A percentile compares a stretch with the other conserved stretches of the same genome.
These are phyloP conservation scores for Camellia granthamiana DNA, from an alignment of 148 eudicot species.

Conservation along the genomic window DNA sequence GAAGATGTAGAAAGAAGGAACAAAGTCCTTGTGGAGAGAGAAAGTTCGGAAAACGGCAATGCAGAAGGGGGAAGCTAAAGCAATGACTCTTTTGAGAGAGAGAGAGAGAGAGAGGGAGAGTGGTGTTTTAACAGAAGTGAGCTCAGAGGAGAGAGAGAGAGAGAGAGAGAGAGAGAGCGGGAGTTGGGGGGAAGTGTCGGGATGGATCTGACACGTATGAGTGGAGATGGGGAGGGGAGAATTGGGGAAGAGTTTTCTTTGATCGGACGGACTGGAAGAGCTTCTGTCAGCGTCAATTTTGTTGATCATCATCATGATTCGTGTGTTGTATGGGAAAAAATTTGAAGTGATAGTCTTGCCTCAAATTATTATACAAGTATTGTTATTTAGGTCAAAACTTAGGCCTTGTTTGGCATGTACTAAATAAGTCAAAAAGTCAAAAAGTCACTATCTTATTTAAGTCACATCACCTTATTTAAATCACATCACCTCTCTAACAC, in stretches of 20 bases:
- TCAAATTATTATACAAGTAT: not conserved
- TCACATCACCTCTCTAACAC: no score
- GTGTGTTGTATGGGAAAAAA: not conserved
- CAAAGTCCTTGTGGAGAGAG: not conserved
- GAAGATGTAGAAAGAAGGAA: not conserved
- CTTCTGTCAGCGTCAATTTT: no score
- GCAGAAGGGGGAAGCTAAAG: no score
- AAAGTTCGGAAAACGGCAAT: no score
- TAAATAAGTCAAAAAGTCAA: no score
- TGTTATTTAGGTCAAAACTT: not conserved
- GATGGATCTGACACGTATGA: not conserved
- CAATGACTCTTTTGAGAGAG: slow-evolving; percentile 1
- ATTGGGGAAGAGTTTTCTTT: not conserved
- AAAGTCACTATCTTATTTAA: no score
- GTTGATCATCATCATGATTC: not conserved
- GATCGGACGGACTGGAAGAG: not conserved
- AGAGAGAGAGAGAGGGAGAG: not conserved
- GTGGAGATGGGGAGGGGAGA: no score
- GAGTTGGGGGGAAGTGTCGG: slow-evolving; percentile 14
- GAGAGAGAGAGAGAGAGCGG: not conserved
- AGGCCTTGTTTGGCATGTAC: no score
- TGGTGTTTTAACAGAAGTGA: not conserved
- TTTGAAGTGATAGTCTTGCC: not conserved
- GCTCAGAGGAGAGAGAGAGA: not conserved
- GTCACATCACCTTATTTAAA: no score